Base-by-base conservation (phyloP, 1,284 basidiomycete genomes). In the Retiboletus flavoniger region DNA sequence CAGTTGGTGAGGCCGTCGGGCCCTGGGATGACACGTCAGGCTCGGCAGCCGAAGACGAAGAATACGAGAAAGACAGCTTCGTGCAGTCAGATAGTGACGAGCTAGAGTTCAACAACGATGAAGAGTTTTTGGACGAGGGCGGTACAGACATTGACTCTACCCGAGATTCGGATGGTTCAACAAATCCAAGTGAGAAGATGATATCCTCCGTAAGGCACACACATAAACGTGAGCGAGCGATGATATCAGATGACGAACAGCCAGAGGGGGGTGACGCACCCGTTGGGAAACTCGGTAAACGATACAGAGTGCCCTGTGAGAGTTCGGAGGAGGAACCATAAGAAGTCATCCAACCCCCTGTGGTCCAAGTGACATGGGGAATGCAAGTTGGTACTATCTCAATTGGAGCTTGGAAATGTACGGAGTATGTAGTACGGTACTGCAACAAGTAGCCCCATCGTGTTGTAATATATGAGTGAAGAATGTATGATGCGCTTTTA, bases 1-100 rank as follows among this genome's bases (percentile, higher is more conserved):
- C 55, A 1, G 53, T 53, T 3, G 59, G 63, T 9, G 55, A 65
- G 17, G 42, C 50, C 4, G 21, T 66, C 6, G 54, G 64, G 28
- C 54, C 51, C 0, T 52, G 58, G 57, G 38, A 67, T 26, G 63
- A 58, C 8, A 31, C 14, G 0, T 19, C 0, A 0, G 60, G 58
- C 9, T 55, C 60, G 3, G 63, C 57, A 2, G 58, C 1, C 1
- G 60, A 67, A 51, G 57, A 53, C 1, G 49, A 48, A 0, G 47
- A 50, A 0, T 51, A 57, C 11, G 56, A 64, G 1, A 26, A 1
- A 4, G 60, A 57, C 7, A 2, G n/a, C 11, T 64, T 64, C 21
- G n/a, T 57, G 8, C 36, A 44, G 36, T 39, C 62, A 7, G 64
- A 63, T 26, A 19, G 14, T 3, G 57, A 56, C 0, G 46, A 50